phyloP scores from a whole-genome alignment of 2,329 filamentous ascomycete species.

The Cercospora zeae-maydis region DNA sequence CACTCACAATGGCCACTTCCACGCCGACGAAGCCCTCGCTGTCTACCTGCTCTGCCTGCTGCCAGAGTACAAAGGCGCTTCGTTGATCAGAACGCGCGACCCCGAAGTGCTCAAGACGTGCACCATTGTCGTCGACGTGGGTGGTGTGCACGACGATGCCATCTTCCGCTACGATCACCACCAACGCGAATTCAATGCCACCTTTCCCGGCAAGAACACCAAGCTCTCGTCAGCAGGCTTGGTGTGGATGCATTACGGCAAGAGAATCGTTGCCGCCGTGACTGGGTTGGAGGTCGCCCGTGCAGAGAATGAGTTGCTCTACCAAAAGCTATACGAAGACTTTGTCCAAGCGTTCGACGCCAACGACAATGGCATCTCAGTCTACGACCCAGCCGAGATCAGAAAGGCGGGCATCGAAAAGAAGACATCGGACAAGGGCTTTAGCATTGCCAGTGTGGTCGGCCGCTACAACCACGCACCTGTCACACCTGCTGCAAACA shows the following conservation, averaged over 20 bases:
- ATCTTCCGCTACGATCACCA: constrained; percentile 91
- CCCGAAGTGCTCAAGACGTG: constrained; percentile 71
- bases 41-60: constrained; percentile 92
- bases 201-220: constrained; percentile 77
- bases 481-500: constrained; percentile 21
- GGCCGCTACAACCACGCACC: constrained; percentile 71
- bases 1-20: constrained; percentile 97
- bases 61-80: constrained; percentile 69
- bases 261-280: constrained; percentile 69
- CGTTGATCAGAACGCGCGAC: constrained; percentile 84
- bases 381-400: constrained; percentile 70
- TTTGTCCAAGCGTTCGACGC: constrained; percentile 96
- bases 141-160: constrained; percentile 79
- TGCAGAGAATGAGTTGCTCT: constrained; percentile 69
- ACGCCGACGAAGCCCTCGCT: constrained; percentile 95
- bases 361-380: constrained; percentile 91
- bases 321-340: constrained; percentile 83
- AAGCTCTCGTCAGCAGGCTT: constrained; percentile 92
- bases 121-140: constrained; percentile 97
- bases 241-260: constrained; percentile 94
- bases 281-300: constrained; percentile 59
- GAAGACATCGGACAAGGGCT: constrained; percentile 77
- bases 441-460: constrained; percentile 81
- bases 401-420: constrained; percentile 70
- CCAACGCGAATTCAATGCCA: constrained; percentile 83